phyloP scores from a whole-genome alignment of 148 eudicot species.

The Rhododendron williamsianum region DNA sequence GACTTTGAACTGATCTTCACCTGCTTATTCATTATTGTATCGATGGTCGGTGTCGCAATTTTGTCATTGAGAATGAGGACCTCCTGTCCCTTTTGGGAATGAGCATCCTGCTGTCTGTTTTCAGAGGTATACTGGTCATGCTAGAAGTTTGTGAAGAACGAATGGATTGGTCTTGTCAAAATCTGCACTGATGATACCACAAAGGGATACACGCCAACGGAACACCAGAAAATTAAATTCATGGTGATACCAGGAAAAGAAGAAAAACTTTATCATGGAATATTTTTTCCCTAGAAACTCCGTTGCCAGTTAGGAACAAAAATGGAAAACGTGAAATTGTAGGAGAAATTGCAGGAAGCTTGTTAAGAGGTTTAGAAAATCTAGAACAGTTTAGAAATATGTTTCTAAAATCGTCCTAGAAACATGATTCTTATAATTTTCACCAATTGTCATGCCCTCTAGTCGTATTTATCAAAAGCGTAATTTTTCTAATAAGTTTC shows the following conservation, averaged over 20 bases:
- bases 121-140: background rate
- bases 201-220: background rate
- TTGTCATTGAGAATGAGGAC: background rate
- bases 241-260: background rate
- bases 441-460: background rate
- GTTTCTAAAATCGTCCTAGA: background rate
- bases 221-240: background rate
- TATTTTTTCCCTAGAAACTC: background rate
- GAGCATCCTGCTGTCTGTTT: background rate
- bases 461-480: background rate
- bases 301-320: background rate
- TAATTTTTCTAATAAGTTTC: background rate
- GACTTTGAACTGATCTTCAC: background rate
- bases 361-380: background rate
- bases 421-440: background rate
- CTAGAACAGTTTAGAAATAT: background rate
- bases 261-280: background rate
- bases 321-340: background rate
- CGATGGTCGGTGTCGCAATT: background rate
- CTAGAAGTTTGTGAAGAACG: background rate
- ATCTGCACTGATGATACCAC: background rate
- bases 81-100: background rate
- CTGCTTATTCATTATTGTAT: background rate
- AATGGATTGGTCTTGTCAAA: background rate
- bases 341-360: background rate